Evolutionary conservation across 140 eudicot genomes (phyloP), one percentile per base, ranked within the genome.

Genomic region (Anethum foeniculum): DNA sequence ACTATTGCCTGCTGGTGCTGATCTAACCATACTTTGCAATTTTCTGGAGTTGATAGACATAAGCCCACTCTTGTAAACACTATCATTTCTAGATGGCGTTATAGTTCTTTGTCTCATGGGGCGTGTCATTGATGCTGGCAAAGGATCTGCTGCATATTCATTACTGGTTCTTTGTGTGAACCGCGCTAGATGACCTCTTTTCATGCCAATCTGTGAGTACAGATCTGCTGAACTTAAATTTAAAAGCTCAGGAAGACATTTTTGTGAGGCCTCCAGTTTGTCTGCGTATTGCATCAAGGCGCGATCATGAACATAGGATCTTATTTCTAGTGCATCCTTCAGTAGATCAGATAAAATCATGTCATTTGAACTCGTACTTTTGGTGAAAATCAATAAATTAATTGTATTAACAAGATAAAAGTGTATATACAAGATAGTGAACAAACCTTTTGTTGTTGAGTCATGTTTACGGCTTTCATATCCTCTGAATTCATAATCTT

Each of bases 171-270:
- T 85, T 86, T 88, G 89, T 84, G 82, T 84, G 82, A 92, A 92
- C 34, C 97, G 96, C 19, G 96, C 97, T 27, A 90, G 77, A 81
- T 92, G 97, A 32, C 97, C 97, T 85, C 97, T 85, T 86, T 91
- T 91, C 93, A 89, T 89, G 73, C 85, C 88, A 64, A 83, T 85
- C 85, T 86, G 83, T 34, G 90, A 65, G 4, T 89, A 85, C 76
- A 89, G 96, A 65, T 92, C 93, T 4, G 81, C 81, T 6, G 83
- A 67, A 51, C 91, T 82, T 25, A 89, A 71, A 90, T 81, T 84
- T 77, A 92, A 77, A 86, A 92, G 96, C 88, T 90, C 90, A 7
- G 93, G 88, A 25, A 90, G 89, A 75, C 90, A 81, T 65, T 92
- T 92, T 62, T 89, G 86, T 0, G 97, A 84, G 41, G 86, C 90